These are phyloP conservation scores for Odonthalia washingtoniensis DNA, from an alignment of 31 red algal species.

Conservation along the genomic window DNA sequence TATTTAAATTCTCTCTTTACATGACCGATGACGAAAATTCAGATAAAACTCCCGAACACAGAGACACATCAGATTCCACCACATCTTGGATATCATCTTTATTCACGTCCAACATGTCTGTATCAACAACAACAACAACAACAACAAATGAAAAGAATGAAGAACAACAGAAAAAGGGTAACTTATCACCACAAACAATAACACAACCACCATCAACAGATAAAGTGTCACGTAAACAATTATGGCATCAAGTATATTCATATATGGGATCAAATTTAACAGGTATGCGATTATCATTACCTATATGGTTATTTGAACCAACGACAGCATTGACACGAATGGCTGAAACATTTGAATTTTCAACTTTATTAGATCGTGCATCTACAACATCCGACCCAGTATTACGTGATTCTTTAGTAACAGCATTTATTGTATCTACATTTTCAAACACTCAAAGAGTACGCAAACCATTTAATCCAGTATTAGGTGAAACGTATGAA, in stretches of 20 bases:
- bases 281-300: constrained; percentile 73
- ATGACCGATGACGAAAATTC: too few species aligned
- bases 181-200: too few species aligned
- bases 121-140: too few species aligned
- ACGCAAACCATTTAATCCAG: constrained; percentile 96
- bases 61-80: too few species aligned
- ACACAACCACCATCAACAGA: too few species aligned
- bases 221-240: constrained; percentile 65
- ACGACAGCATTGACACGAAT: constrained; percentile 88
- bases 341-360: constrained; percentile 87
- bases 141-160: too few species aligned
- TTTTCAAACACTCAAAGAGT: constrained; percentile 86
- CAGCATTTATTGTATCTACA: constrained; percentile 86
- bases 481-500: constrained; percentile 94
- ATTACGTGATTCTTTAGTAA: constrained; percentile 79
- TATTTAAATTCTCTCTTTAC: too few species aligned
- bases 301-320: constrained; percentile 93
- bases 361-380: constrained; percentile 85
- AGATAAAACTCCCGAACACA: too few species aligned
- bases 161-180: too few species aligned
- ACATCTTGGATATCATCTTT: too few species aligned
- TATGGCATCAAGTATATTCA: constrained; percentile 81
- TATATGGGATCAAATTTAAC: constrained; percentile 81
- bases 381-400: constrained; percentile 71
- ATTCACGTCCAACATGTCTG: too few species aligned